Conservation (phyloP, 352 stramenopile species). For the Globisporangium cystogenes region DNA sequence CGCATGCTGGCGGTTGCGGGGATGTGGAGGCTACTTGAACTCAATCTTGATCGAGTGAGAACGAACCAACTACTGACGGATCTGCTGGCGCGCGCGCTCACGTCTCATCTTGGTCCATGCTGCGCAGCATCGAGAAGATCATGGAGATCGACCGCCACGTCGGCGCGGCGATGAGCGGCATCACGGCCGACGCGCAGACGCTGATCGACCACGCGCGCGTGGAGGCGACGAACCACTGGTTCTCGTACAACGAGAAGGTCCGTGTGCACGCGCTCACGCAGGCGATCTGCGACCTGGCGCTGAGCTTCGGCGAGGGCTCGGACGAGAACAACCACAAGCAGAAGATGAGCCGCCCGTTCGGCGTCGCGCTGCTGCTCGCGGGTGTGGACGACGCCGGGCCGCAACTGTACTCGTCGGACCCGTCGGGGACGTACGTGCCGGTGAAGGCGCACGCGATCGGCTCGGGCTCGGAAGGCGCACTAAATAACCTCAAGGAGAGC, state of each 20-base stretch:
- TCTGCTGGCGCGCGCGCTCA: neutral
- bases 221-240: constrained; percentile 98
- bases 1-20: neutral
- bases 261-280: constrained; percentile 97
- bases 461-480: constrained; percentile 95
- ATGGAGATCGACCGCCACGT: constrained; percentile 99
- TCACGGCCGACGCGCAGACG: constrained; percentile 98
- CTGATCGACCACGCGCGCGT: constrained; percentile 99
- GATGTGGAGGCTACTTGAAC: too few relatives aligned
- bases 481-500: constrained; percentile 97
- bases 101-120: neutral
- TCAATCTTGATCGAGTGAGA: too few relatives aligned
- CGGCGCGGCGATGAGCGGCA: constrained; percentile 97
- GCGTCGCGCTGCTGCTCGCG: constrained; percentile 96
- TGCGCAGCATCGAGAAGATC: constrained; percentile 98
- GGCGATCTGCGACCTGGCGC: constrained; percentile 97
- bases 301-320: constrained; percentile 93
- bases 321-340: constrained; percentile 94
- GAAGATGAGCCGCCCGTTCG: constrained; percentile 99
- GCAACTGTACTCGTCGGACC: constrained; percentile 97
- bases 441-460: constrained; percentile 99
- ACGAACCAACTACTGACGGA: too few relatives aligned
- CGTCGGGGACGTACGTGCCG: constrained; percentile 96
- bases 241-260: constrained; percentile 98
- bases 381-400: constrained; percentile 94